phyloP scores from a whole-genome alignment of 371 early-diverging fungal genomes.

The Smittium mucronatum region DNA sequence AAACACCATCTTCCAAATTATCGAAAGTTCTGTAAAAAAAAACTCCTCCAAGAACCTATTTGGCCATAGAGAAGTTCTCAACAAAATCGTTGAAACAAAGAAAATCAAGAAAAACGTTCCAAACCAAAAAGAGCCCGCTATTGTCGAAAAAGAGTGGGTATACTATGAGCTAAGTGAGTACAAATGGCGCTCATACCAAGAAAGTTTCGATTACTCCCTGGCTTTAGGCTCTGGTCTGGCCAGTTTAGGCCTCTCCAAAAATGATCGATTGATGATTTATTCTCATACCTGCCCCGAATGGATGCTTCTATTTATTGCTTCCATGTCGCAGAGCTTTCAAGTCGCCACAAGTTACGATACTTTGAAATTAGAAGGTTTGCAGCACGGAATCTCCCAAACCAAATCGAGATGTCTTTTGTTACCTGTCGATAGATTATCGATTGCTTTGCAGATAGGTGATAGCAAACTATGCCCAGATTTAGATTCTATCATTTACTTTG shows the following conservation, averaged over 20 bases:
- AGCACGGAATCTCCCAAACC: constrained; percentile 54
- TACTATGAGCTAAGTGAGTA: constrained; percentile 35
- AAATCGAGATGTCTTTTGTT: constrained; percentile 60
- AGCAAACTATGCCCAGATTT: constrained; percentile 42
- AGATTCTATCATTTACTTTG: constrained; percentile 56
- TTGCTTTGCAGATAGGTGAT: constrained; percentile 42
- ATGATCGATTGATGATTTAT: constrained; percentile 43
- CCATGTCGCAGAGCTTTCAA: constrained; percentile 48
- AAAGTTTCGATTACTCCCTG: constrained; percentile 22
- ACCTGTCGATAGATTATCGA: constrained; percentile 56
- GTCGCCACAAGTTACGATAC: constrained; percentile 80
- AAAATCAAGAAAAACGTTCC: constrained; percentile 24
- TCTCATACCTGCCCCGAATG: constrained; percentile 35
- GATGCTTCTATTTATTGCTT: constrained; percentile 36
- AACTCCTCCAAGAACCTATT: constrained; percentile 29
- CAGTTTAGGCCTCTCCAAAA: constrained; percentile 35
- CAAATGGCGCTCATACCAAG: constrained; percentile 40
- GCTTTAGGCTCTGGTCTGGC: constrained; percentile 36
- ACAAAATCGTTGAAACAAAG: constrained; percentile 34
- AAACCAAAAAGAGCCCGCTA: constrained; percentile 24
- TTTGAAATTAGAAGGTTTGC: constrained; percentile 65
- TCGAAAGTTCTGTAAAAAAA: constrained; percentile 14
- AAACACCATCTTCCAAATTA: constrained; percentile 23
- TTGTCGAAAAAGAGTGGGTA: constrained; percentile 38
- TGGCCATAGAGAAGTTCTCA: constrained; percentile 37